A percentile compares a stretch with the other conserved stretches of the same genome.
Conservation (phyloP, 805 yeast species). For the Candida coquimbonensis region DNA sequence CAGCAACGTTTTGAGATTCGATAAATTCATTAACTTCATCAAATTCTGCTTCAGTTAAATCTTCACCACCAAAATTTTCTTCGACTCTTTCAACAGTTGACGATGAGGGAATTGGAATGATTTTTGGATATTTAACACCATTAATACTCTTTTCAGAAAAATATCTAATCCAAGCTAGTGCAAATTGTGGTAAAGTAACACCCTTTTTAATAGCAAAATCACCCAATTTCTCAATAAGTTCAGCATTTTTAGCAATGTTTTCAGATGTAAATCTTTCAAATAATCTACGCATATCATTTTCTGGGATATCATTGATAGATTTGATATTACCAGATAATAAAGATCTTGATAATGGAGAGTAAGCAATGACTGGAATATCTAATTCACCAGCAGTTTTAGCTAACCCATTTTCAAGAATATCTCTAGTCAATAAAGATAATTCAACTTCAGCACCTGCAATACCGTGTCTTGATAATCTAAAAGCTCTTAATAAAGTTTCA, state of each 20-base stretch:
- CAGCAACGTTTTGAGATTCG: constrained; percentile 38
- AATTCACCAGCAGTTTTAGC: constrained; percentile 50
- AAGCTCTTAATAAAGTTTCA: constrained; percentile 53
- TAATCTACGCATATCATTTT: constrained; percentile 45
- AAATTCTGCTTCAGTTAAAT: constrained; percentile 52
- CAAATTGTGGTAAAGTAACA: constrained; percentile 56
- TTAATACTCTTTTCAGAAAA: constrained; percentile 23
- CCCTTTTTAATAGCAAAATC: constrained; percentile 39
- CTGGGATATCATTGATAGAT: constrained; percentile 39
- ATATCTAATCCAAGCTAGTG: constrained; percentile 59
- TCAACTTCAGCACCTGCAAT: constrained; percentile 73
- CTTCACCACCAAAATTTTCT: constrained; percentile 46
- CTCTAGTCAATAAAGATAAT: constrained; percentile 63
- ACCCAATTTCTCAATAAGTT: constrained; percentile 44
- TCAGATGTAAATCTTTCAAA: constrained; percentile 57
- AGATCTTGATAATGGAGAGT: constrained; percentile 82
- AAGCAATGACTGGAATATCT: constrained; percentile 63
- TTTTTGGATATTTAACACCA: constrained; percentile 36
- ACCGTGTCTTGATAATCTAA: constrained; percentile 39
- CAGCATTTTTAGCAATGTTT: constrained; percentile 46
- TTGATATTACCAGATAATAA: constrained; percentile 58
- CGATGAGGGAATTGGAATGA: constrained; percentile 80
- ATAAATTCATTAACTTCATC: constrained; percentile 42
- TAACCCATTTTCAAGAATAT: constrained; percentile 56
- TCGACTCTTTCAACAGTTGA: constrained; percentile 51